These are phyloP conservation scores for Durusdinium trenchii DNA, from an alignment of 73 alveolate genomes.

Conservation along the genomic window DNA sequence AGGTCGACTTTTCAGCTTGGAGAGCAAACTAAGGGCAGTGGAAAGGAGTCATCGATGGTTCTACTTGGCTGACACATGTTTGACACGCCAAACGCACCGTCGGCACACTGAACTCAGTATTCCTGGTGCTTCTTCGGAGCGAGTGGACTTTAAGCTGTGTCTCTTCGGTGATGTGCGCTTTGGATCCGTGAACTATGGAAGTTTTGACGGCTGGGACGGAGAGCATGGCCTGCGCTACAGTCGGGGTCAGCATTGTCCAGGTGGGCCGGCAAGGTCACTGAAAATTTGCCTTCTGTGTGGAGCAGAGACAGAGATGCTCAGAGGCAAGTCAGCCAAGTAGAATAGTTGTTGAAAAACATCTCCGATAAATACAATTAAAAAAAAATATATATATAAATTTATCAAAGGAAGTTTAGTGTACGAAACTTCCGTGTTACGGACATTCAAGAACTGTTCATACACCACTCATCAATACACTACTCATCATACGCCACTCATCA, in stretches of 20 bases:
- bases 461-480: too few species aligned
- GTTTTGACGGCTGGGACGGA: conserved; percentile 43
- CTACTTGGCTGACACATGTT: neutral
- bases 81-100: too few species aligned
- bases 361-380: too few species aligned
- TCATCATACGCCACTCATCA: too few species aligned
- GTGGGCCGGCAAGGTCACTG: conserved; percentile 30
- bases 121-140: too few species aligned
- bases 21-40: conserved; percentile 10
- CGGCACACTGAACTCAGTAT: too few species aligned
- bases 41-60: neutral
- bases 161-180: conserved; percentile 13
- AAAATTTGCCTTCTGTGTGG: neutral
- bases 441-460: too few species aligned
- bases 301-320: neutral
- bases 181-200: conserved; percentile 5
- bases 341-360: too few species aligned
- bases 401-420: too few species aligned
- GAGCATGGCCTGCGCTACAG: neutral
- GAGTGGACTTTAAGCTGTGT: neutral
- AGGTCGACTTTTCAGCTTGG: neutral
- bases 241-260: conserved; percentile 33
- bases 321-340: neutral
- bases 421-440: too few species aligned
- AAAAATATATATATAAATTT: too few species aligned